A percentile compares a stretch with the other conserved stretches of the same genome.
These are phyloP conservation scores for Aureobasidium sp. DNA, from an alignment of 2,329 filamentous ascomycete genomes.

Conservation along the genomic window DNA sequence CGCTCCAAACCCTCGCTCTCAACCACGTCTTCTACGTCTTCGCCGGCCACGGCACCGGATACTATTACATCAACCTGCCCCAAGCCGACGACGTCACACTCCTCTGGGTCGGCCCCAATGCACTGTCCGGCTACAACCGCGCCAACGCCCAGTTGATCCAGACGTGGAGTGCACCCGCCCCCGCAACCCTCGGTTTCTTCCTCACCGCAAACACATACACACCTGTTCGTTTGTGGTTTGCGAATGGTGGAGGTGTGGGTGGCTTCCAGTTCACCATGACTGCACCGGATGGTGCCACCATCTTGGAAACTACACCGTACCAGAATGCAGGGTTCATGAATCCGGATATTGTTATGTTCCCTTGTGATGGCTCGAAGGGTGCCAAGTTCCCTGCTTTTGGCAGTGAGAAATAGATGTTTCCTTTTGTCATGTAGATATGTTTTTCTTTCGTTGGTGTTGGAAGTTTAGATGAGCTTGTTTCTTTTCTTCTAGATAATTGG, in stretches of 20 bases:
- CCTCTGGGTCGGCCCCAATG: conserved; percentile 20
- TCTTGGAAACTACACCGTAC: neutral
- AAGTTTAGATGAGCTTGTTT: neutral
- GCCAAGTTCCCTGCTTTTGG: conserved; percentile 11
- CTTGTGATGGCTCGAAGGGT: conserved; percentile 2
- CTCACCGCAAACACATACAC: conserved; percentile 12
- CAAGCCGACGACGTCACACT: conserved; percentile 20
- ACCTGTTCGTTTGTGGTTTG: conserved; percentile 2
- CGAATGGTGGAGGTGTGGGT: conserved; percentile 3
- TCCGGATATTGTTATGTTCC: conserved; percentile 6
- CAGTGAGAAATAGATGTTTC: neutral
- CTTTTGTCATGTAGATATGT: neutral
- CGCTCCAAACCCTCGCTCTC: neutral
- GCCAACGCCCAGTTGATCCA: conserved; percentile 16
- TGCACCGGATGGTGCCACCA: conserved; percentile 2
- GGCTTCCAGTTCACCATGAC: conserved; percentile 6
- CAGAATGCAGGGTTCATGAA: neutral
- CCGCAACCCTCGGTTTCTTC: neutral
- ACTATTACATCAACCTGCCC: conserved; percentile 19
- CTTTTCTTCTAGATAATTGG: neutral
- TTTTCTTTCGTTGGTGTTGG: neutral
- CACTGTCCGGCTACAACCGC: conserved; percentile 18
- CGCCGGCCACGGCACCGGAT: conserved; percentile 15
- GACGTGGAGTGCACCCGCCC: neutral
- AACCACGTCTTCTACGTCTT: conserved; percentile 15